Conservation (phyloP, 2,329 filamentous ascomycete species). For the Lithohypha guttulata region DNA sequence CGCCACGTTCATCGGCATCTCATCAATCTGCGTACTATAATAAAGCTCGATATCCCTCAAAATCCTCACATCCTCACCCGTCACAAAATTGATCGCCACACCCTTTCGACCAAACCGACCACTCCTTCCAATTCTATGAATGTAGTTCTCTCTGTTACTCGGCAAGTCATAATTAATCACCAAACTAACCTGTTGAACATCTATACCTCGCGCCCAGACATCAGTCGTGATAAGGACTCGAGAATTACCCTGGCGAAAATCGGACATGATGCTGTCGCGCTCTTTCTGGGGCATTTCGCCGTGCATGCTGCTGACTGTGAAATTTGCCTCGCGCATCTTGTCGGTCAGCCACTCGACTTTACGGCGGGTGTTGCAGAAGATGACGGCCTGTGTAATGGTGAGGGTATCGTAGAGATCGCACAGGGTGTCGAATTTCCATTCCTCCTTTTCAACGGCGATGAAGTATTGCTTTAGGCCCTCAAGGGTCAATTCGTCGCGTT, state of each 20-base stretch:
- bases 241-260: constrained; percentile 93
- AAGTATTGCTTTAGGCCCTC: constrained; percentile 99
- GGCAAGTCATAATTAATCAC: constrained; percentile 99
- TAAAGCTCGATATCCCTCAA: constrained; percentile 94
- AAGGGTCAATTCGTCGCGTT: constrained; percentile 98
- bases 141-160: constrained; percentile 98
- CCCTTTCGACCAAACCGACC: constrained; percentile 95
- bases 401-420: constrained; percentile 98
- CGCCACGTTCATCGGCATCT: constrained; percentile 95
- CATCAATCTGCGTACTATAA: constrained; percentile 93
- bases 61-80: constrained; percentile 94
- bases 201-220: constrained; percentile 95
- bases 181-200: constrained; percentile 94
- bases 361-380: constrained; percentile 99
- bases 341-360: constrained; percentile 99
- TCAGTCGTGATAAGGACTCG: constrained; percentile 95
- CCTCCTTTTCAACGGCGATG: constrained; percentile 99
- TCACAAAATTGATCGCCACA: constrained; percentile 99
- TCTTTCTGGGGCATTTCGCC: constrained; percentile 99
- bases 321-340: constrained; percentile 98
- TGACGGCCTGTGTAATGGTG: constrained; percentile 98
- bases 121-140: constrained; percentile 92
- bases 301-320: constrained; percentile 97
- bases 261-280: constrained; percentile 97
- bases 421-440: constrained; percentile 99